Base-by-base conservation (phyloP, 2,329 filamentous ascomycete genomes). In the Elsinoe fawcettii region DNA sequence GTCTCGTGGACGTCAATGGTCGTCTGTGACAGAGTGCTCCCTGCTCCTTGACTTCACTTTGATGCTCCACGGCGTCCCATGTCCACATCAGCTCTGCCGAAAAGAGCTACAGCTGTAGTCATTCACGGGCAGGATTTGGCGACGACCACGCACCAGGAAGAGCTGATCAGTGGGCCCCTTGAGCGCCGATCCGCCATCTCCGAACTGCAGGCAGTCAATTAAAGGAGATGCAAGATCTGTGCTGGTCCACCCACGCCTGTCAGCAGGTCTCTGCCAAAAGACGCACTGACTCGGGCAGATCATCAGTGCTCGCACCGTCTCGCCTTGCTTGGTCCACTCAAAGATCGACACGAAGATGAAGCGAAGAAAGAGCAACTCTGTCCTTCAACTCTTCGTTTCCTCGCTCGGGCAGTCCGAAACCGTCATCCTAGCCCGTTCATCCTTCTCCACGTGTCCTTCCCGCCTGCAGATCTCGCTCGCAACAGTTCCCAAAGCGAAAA, bases 381-480 rank as follows among this genome's bases (percentile, higher is more conserved):
- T 23, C 41, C 37, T 34, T 30, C 34, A 37, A 16, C 22, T 23
- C 22, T 5, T 44, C 39, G 9, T 5, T 12, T 30, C 5, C 39
- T 23, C 16, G 39, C 16, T 44, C 44, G 44, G 44, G 5, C 44
- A 49, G 44, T 49, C 44, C 44, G 44, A 49, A 49, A 32, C 44
- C 44, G 44, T 49, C 44, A 32, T 49, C 44, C 44, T 23, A 23
- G 41, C 41, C 41, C 41, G 18, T 18, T 14, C 20, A 44, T 44
- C 41, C 41, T 22, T 44, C 41, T 23, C 41, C 41, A 44, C 41
- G 41, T 44, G 41, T 44, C 20, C 5, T 23, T 23, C 22, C 41
- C 20, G 41, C 23, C 18, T 23, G 41, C 41, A 23, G 41, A 44
- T 44, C 20, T 23, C 34, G 18, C 41, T 44, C 41, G 18, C 41